A percentile compares a stretch with the other conserved stretches of the same genome.
These are phyloP conservation scores for Metschnikowia peoriensis DNA, from an alignment of 805 yeast species.

Conservation along the genomic window DNA sequence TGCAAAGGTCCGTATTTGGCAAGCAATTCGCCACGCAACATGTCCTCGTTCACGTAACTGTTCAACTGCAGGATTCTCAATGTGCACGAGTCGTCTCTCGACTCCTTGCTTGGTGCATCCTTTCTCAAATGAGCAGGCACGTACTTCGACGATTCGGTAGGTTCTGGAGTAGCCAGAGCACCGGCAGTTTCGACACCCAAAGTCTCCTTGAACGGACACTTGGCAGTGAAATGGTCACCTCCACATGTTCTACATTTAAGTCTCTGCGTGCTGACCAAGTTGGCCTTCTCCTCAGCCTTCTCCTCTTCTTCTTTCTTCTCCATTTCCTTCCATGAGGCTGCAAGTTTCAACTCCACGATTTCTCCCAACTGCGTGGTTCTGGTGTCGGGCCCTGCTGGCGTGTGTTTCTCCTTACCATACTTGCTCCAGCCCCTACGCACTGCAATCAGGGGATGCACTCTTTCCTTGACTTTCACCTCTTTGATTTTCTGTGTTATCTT, in stretches of 20 bases:
- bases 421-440: slow-evolving; percentile 82
- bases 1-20: slow-evolving; percentile 63
- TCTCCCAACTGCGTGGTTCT: slow-evolving; percentile 89
- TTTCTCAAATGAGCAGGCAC: slow-evolving; percentile 47
- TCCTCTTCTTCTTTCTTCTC: slow-evolving; percentile 69
- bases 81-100: slow-evolving; percentile 82
- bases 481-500: slow-evolving; percentile 84
- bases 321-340: slow-evolving; percentile 72
- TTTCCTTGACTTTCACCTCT: slow-evolving; percentile 73
- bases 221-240: slow-evolving; percentile 88
- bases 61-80: slow-evolving; percentile 90
- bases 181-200: slow-evolving; percentile 56
- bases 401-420: slow-evolving; percentile 75
- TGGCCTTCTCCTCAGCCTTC: slow-evolving; percentile 45
- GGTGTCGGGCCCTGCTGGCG: slow-evolving; percentile 82
- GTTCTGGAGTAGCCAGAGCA: slow-evolving; percentile 29
- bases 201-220: slow-evolving; percentile 94
- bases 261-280: slow-evolving; percentile 39
- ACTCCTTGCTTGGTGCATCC: slow-evolving; percentile 44
- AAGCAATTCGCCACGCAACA: slow-evolving; percentile 69
- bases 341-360: slow-evolving; percentile 70
- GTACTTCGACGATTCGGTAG: slow-evolving; percentile 30
- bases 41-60: slow-evolving; percentile 77
- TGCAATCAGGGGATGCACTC: slow-evolving; percentile 84
- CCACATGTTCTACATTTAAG: slow-evolving; percentile 87